phyloP scores from a whole-genome alignment of 2,329 filamentous ascomycete genomes.

The Fusarium chaquense region DNA sequence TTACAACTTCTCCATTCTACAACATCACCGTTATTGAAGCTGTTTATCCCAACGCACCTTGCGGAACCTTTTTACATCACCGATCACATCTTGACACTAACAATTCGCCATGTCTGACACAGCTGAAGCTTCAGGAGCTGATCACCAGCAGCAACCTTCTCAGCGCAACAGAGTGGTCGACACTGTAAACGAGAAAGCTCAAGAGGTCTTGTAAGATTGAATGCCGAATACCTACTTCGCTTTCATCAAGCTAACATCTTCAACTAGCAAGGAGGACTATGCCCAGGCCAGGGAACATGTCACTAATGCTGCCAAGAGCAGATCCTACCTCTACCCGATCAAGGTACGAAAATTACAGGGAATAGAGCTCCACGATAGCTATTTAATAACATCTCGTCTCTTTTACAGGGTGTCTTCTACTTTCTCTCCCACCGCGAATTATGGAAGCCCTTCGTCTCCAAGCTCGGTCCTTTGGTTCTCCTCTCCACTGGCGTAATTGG shows the following conservation, averaged over 20 bases:
- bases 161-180: slow-evolving; percentile 52
- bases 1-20: neutral
- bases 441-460: slow-evolving; percentile 70
- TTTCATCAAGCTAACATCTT: slow-evolving; percentile 18
- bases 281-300: slow-evolving; percentile 73
- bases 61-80: neutral
- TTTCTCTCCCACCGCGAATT: slow-evolving; percentile 67
- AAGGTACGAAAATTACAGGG: slow-evolving; percentile 60
- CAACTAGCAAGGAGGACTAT: slow-evolving; percentile 74
- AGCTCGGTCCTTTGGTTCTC: slow-evolving; percentile 70
- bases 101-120: slow-evolving; percentile 44
- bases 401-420: slow-evolving; percentile 68
- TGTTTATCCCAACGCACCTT: neutral
- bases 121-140: slow-evolving; percentile 39
- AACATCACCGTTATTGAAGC: neutral
- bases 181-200: slow-evolving; percentile 60
- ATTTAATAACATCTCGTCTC: slow-evolving; percentile 19
- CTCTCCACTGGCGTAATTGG: slow-evolving; percentile 79
- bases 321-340: slow-evolving; percentile 88
- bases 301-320: slow-evolving; percentile 77
- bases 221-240: neutral
- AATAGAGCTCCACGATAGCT: neutral
- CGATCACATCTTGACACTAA: neutral
- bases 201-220: slow-evolving; percentile 60
- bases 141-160: slow-evolving; percentile 35